Conservation (phyloP, 371 early-diverging fungal genomes). For the Blyttiomyces sp. region DNA sequence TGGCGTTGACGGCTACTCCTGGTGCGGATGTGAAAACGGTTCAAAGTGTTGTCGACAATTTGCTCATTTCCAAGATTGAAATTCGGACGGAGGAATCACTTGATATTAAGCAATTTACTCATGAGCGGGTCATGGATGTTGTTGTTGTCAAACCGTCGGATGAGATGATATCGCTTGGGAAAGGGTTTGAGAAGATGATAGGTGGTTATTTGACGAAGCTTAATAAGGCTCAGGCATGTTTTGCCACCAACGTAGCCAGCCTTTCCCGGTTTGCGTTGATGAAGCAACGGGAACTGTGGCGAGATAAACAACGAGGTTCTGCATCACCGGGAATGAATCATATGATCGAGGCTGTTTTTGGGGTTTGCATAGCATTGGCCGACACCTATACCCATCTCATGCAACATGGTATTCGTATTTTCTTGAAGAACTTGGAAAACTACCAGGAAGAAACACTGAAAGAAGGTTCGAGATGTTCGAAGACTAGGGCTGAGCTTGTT, state of each 20-base stretch:
- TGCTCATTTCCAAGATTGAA: conserved; percentile 75
- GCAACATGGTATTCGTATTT: conserved; percentile 62
- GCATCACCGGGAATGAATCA: neutral
- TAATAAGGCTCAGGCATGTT: conserved; percentile 39
- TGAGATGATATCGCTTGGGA: conserved; percentile 51
- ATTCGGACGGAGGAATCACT: conserved; percentile 86
- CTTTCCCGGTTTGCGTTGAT: conserved; percentile 49
- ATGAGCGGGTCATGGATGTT: conserved; percentile 62
- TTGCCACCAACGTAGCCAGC: conserved; percentile 39
- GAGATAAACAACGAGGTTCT: neutral
- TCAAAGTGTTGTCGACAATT: conserved; percentile 70
- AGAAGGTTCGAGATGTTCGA: conserved; percentile 17
- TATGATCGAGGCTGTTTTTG: conserved; percentile 44
- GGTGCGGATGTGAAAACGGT: conserved; percentile 69
- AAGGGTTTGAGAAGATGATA: conserved; percentile 37
- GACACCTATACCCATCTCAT: conserved; percentile 50
- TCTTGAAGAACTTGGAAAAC: conserved; percentile 44
- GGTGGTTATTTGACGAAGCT: conserved; percentile 49
- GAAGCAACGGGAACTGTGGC: conserved; percentile 42
- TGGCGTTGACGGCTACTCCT: conserved; percentile 92
- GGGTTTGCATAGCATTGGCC: conserved; percentile 42
- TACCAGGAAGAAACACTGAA: conserved; percentile 37
- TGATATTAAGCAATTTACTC: conserved; percentile 74
- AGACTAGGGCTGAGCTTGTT: conserved; percentile 34
- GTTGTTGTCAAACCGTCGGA: conserved; percentile 62